Percentiles rank a stretch among this genome's conserved stretches.
Evolutionary conservation across 2,329 filamentous ascomycete genomes (phyloP).

Genomic region (Didymella pinodella): DNA sequence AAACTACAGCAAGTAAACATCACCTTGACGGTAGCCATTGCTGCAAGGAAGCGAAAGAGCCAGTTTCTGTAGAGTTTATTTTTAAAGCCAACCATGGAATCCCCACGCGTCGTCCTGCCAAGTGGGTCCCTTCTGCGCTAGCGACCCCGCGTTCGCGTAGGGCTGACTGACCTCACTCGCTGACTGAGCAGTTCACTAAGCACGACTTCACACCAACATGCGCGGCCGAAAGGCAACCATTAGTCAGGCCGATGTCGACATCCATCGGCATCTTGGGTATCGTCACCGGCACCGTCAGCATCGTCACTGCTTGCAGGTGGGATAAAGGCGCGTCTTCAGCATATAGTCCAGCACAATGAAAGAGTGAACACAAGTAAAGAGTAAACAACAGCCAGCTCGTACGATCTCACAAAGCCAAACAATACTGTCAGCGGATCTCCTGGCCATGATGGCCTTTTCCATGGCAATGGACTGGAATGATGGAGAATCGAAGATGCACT

Average conservation of each 20-base stretch:
- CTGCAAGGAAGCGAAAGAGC: neutral
- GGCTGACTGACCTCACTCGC: conserved; percentile 3
- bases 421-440: neutral
- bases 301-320: neutral
- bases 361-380: no score
- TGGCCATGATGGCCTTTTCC: conserved; percentile 52
- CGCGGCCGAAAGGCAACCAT: conserved; percentile 14
- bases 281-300: conserved; percentile 1
- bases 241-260: conserved; percentile 22
- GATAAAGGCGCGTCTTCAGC: neutral
- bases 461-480: conserved; percentile 64
- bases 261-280: conserved; percentile 11
- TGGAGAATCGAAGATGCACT: conserved; percentile 72
- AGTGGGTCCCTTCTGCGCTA: conserved; percentile 5
- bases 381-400: no score
- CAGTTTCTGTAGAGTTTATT: neutral
- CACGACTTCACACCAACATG: neutral
- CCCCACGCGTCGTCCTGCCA: conserved; percentile 2
- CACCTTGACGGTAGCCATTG: neutral
- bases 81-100: neutral
- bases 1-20: neutral
- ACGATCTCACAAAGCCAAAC: neutral
- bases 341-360: neutral
- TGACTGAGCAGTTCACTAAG: conserved; percentile 5
- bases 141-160: conserved; percentile 9